Base-by-base conservation (phyloP, 257 asterid species). In the Henckelia pumila region DNA sequence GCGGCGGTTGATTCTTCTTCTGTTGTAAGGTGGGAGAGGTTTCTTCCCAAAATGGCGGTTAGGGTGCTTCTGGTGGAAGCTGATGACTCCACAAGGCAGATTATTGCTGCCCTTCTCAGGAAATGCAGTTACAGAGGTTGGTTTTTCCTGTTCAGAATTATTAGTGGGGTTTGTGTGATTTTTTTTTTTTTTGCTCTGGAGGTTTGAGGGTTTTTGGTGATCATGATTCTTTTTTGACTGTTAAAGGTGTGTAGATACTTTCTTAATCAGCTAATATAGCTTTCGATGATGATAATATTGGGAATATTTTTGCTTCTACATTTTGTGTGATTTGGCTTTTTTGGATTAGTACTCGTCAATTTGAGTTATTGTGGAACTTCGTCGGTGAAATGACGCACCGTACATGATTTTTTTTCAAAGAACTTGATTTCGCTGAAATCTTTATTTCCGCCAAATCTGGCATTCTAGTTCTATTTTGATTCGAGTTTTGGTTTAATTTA, bases 71-170 rank as follows among this genome's bases (percentile, higher is more conserved):
- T 94, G 50, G 98, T 94, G 1, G 99, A 94, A 79, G 81, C 96
- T 26, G 99, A 94, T 74, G 99, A 88, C 73, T 94, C 99, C 5
- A 94, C 99, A 7, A 67, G 98, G 78, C 97, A 94, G 79, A 91
- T 94, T 78, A 91, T 94, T 50, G 71, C 96, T 33, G 96, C 96
- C 23, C 98, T 94, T 74, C 95, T 94, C 76, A 84, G 96, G 76
- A 94, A 87, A 94, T 94, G 99, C 84, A 83, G 86, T 76, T 94
- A 88, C 76, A 88, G 61, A 91, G 99, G 99, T 94, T 71, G 2
- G 84, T 71, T 64, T 79, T 52, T 61, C 11, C 21, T 1, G 33
- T 71, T 62, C 56, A 8, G 19, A 5, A 8, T 21, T n/a, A 11
- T 64, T 71, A 7, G 26, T 59, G 22, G 59, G 60, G 9, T 5